Evolutionary conservation across 495 filamentous ascomycete species (phyloP).

Genomic region (Evansstolkia leycettana): DNA sequence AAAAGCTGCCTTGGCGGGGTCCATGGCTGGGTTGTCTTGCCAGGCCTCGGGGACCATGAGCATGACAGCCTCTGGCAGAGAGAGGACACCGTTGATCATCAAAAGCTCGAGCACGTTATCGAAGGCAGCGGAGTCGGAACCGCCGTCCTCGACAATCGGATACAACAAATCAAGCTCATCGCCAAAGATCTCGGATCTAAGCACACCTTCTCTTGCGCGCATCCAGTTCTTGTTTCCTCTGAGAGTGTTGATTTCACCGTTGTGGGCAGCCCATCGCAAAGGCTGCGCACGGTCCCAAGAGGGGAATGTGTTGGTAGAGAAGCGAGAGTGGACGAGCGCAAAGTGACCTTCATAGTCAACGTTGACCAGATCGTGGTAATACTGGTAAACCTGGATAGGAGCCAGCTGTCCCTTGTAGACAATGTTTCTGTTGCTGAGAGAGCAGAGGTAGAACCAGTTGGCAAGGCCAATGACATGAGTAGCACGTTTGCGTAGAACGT

Average conservation of each 20-base stretch:
- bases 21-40: conserved; percentile 89
- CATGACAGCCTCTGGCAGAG: conserved; percentile 96
- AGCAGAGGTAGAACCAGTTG: conserved; percentile 99
- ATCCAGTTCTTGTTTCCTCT: conserved; percentile 99
- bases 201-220: conserved; percentile 91
- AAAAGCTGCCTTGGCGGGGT: conserved; percentile 92
- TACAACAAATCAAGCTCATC: conserved; percentile 88
- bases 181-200: conserved; percentile 85
- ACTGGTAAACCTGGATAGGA: conserved; percentile 96
- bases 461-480: conserved; percentile 90
- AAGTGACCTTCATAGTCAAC: conserved; percentile 98
- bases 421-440: conserved; percentile 96
- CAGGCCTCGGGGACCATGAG: conserved; percentile 98
- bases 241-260: conserved; percentile 97
- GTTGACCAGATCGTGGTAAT: conserved; percentile 95
- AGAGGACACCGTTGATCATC: conserved; percentile 93
- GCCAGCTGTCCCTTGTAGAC: conserved; percentile 98
- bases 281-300: conserved; percentile 99
- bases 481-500: conserved; percentile 85
- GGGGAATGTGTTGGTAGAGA: conserved; percentile 98
- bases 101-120: conserved; percentile 96
- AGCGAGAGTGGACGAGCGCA: conserved; percentile 93
- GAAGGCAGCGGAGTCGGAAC: conserved; percentile 95
- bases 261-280: conserved; percentile 94
- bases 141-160: conserved; percentile 93